phyloP scores from a whole-genome alignment of 768 basidiomycete species.

The Trametes cinnabarina region DNA sequence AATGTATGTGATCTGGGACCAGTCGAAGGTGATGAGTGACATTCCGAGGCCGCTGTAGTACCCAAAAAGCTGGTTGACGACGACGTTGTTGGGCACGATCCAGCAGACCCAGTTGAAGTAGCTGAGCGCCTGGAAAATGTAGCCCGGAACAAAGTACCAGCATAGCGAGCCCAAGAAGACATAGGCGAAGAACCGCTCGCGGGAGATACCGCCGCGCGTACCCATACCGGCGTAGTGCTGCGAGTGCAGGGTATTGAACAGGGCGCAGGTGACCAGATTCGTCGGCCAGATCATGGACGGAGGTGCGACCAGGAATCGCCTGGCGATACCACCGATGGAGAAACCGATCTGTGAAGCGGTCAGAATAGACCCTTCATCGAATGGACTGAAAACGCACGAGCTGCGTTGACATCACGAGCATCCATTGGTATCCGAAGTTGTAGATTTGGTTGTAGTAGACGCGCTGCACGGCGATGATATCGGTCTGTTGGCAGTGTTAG shows the following conservation, averaged over 20 bases:
- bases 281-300: conserved; percentile 47
- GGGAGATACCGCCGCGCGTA: conserved; percentile 45
- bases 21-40: conserved; percentile 79
- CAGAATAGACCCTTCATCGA: neutral
- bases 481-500: conserved; percentile 29
- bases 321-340: conserved; percentile 42
- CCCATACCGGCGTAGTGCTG: conserved; percentile 43
- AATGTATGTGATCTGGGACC: conserved; percentile 69
- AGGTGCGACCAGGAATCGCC: conserved; percentile 44
- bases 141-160: conserved; percentile 70
- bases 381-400: conserved; percentile 3
- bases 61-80: conserved; percentile 76
- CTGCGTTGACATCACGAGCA: conserved; percentile 42
- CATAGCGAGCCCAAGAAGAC: conserved; percentile 36
- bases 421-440: conserved; percentile 40
- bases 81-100: conserved; percentile 70
- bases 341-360: conserved; percentile 33
- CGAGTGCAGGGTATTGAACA: conserved; percentile 44
- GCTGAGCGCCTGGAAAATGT: conserved; percentile 55
- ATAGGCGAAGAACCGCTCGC: conserved; percentile 51
- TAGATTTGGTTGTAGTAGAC: conserved; percentile 43
- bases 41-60: conserved; percentile 46
- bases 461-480: conserved; percentile 45
- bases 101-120: conserved; percentile 51
- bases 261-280: conserved; percentile 41